phyloP scores from a whole-genome alignment of 139 green algal species.

The Asterochloris sp. region DNA sequence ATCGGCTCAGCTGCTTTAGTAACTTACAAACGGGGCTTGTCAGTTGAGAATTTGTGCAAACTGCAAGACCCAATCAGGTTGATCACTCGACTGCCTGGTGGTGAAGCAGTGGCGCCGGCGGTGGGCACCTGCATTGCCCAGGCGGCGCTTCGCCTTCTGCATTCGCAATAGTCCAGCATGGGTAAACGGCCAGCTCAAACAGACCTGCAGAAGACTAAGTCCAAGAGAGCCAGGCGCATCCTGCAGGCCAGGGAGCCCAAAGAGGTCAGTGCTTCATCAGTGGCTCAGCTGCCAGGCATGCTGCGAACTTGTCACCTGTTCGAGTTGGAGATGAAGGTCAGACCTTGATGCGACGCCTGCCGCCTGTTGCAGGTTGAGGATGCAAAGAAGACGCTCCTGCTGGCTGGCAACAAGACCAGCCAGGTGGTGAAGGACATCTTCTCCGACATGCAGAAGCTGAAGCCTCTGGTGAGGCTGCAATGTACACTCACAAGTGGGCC shows the following conservation, averaged over 20 bases:
- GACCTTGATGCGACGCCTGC: conserved; percentile 15
- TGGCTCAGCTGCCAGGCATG: conserved; percentile 19
- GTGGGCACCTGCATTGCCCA: too few relatives aligned
- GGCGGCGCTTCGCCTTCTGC: too few relatives aligned
- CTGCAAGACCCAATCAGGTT: too few relatives aligned
- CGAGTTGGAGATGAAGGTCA: conserved; percentile 19
- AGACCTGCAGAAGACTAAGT: conserved; percentile 55
- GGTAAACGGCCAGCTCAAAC: background rate
- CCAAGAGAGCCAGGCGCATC: conserved; percentile 53
- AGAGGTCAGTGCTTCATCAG: conserved; percentile 44
- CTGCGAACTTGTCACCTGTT: conserved; percentile 5
- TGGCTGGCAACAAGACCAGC: conserved; percentile 69
- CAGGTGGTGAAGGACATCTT: conserved; percentile 68
- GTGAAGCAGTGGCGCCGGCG: too few relatives aligned
- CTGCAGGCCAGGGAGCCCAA: conserved; percentile 75
- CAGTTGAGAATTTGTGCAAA: too few relatives aligned
- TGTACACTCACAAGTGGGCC: background rate
- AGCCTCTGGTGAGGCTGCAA: conserved; percentile 43
- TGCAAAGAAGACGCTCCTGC: conserved; percentile 59
- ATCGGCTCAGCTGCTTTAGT: too few relatives aligned
- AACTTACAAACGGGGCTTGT: too few relatives aligned
- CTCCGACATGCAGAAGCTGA: conserved; percentile 76
- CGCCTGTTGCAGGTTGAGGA: conserved; percentile 67
- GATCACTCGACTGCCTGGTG: too few relatives aligned
- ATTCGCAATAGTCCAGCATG: too few relatives aligned